A percentile compares a stretch with the other conserved stretches of the same genome.
Evolutionary conservation across 176 grass and related monocot genomes (phyloP).

Genomic region (Chloris gayana): DNA sequence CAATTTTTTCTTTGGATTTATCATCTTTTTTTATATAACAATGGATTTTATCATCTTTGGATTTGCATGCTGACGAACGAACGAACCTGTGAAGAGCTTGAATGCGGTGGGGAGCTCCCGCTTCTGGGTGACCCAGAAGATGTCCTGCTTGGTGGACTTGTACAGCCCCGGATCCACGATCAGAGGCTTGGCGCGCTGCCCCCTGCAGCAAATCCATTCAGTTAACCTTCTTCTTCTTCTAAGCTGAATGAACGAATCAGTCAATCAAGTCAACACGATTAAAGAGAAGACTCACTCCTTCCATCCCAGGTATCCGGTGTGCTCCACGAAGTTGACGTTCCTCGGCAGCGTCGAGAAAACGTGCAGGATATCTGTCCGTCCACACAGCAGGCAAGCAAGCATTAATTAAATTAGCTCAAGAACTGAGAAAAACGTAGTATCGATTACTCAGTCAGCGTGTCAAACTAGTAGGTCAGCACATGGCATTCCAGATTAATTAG

Average conservation of each 20-base stretch:
- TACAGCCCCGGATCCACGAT: slow-evolving; percentile 86
- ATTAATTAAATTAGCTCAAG: background rate
- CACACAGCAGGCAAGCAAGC: background rate
- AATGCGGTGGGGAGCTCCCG: slow-evolving; percentile 79
- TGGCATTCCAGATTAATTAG: no score
- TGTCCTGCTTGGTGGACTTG: slow-evolving; percentile 61
- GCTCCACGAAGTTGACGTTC: slow-evolving; percentile 87
- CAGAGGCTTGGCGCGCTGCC: slow-evolving; percentile 57
- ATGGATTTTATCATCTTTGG: no score
- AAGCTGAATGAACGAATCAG: background rate
- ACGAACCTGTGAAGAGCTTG: slow-evolving; percentile 73
- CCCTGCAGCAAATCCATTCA: slow-evolving; percentile 24
- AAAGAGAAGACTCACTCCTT: slow-evolving; percentile 62
- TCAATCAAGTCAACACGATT: no score
- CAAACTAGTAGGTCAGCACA: background rate
- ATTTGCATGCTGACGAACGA: no score
- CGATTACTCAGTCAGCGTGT: background rate
- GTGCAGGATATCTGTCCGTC: slow-evolving; percentile 63
- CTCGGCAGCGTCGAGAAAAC: slow-evolving; percentile 66
- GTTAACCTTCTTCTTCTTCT: background rate
- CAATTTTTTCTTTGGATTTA: no score
- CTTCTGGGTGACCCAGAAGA: slow-evolving; percentile 56
- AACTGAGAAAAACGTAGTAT: background rate
- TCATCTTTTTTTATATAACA: no score
- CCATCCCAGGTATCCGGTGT: slow-evolving; percentile 83